Evolutionary conservation across 192 early-diverging fungal species (phyloP).

Genomic region (Radiomyces spectabilis): DNA sequence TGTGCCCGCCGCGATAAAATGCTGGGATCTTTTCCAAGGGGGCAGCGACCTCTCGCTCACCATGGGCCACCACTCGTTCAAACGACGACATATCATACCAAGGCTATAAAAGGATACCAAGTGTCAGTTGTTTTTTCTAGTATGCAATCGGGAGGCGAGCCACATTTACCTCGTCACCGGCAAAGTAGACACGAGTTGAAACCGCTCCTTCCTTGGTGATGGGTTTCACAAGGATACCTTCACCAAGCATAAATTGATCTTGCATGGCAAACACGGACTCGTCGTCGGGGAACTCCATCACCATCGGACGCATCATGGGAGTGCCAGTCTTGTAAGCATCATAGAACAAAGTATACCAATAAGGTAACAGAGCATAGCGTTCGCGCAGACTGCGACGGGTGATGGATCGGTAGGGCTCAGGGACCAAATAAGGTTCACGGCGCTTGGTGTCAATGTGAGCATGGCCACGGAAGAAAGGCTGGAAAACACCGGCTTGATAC

Average conservation of each 20-base stretch:
- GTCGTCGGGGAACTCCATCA: conserved; percentile 80
- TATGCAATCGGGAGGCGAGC: too few relatives aligned
- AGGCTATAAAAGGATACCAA: conserved; percentile 17
- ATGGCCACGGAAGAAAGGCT: conserved; percentile 97
- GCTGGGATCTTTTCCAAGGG: conserved; percentile 76
- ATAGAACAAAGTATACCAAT: conserved; percentile 87
- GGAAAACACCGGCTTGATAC: conserved; percentile 93
- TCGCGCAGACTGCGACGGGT: conserved; percentile 75
- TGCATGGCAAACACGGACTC: conserved; percentile 71
- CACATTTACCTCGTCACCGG: conserved; percentile 54
- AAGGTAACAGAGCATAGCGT: conserved; percentile 86
- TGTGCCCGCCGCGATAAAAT: conserved; percentile 83
- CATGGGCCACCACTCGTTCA: conserved; percentile 15
- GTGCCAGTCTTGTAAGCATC: conserved; percentile 65
- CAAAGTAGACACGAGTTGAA: conserved; percentile 64
- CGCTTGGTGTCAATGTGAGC: conserved; percentile 97
- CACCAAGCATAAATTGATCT: conserved; percentile 87
- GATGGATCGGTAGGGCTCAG: conserved; percentile 70
- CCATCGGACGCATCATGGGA: conserved; percentile 87
- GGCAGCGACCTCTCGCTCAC: conserved; percentile 45
- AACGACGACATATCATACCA: conserved; percentile 65
- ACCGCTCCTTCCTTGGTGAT: conserved; percentile 52
- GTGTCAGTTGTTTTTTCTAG: conserved; percentile 25
- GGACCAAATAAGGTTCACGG: conserved; percentile 94
- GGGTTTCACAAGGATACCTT: conserved; percentile 65